A percentile compares a stretch with the other conserved stretches of the same genome.
phyloP scores from a whole-genome alignment of 805 yeast genomes.

The Barnettozyma sp. region DNA sequence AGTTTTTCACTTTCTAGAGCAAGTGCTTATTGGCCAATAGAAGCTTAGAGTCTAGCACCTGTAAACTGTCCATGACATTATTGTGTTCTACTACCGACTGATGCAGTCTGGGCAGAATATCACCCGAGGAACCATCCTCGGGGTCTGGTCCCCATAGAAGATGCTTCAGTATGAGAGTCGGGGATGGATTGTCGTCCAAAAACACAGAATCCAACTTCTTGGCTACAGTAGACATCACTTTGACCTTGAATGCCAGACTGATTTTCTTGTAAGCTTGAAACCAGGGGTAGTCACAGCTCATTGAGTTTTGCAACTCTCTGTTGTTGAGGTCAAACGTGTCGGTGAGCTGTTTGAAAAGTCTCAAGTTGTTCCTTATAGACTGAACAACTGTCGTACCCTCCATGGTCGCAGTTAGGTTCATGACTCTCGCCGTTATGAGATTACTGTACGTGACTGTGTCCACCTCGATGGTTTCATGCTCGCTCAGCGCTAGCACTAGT shows the following conservation, averaged over 20 bases:
- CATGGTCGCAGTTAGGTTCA: not conserved
- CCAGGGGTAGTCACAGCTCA: slow-evolving; percentile 72
- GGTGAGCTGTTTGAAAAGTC: slow-evolving; percentile 4
- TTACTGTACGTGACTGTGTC: slow-evolving; percentile 32
- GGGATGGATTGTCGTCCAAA: slow-evolving; percentile 37
- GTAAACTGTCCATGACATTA: slow-evolving; percentile 24
- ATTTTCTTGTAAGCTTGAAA: slow-evolving; percentile 55
- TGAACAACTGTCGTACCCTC: slow-evolving; percentile 2
- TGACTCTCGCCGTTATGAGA: not conserved
- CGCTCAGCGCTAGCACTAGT: slow-evolving; percentile 44
- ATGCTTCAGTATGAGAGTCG: slow-evolving; percentile 70
- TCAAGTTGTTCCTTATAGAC: not conserved
- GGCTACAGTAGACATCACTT: slow-evolving; percentile 43
- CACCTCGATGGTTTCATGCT: slow-evolving; percentile 49
- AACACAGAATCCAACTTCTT: slow-evolving; percentile 16
- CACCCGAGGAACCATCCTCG: slow-evolving; percentile 42
- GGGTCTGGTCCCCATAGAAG: slow-evolving; percentile 55
- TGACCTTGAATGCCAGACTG: slow-evolving; percentile 48
- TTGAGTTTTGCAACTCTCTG: slow-evolving; percentile 40
- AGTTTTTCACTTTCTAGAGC: no score
- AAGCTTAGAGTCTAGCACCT: slow-evolving; percentile 6
- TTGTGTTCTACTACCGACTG: slow-evolving; percentile 47
- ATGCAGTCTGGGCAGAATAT: slow-evolving; percentile 50
- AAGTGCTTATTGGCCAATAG: slow-evolving; percentile 4
- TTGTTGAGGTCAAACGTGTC: slow-evolving; percentile 39